These are phyloP conservation scores for Coemansia sp. DNA, from an alignment of 192 early-diverging fungal genomes.

Conservation along the genomic window DNA sequence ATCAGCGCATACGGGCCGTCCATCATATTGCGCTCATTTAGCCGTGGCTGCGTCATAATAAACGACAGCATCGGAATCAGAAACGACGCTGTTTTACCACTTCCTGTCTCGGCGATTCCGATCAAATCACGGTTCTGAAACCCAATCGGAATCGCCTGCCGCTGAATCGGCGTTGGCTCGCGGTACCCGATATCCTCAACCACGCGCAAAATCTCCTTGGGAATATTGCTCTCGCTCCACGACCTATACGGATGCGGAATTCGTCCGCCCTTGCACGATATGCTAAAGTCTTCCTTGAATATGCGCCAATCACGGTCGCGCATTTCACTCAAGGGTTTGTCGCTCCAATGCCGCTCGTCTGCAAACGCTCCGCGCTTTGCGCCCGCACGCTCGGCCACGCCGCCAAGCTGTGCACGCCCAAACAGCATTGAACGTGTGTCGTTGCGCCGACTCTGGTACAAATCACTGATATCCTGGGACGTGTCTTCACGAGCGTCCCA, in stretches of 20 bases:
- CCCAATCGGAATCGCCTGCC: constrained; percentile 95
- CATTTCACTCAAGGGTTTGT: constrained; percentile 90
- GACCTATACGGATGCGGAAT: constrained; percentile 87
- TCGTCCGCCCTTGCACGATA: constrained; percentile 87
- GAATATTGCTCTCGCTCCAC: constrained; percentile 84
- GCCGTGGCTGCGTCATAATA: constrained; percentile 76
- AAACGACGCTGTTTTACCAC: constrained; percentile 95
- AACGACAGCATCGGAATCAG: constrained; percentile 93
- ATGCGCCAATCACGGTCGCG: constrained; percentile 98
- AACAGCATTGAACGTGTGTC: constrained; percentile 59
- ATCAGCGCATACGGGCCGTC: constrained; percentile 93
- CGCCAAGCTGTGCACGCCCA: constrained; percentile 63
- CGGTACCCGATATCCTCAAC: constrained; percentile 86
- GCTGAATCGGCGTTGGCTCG: constrained; percentile 96
- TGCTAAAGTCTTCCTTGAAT: constrained; percentile 98
- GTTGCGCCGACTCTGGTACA: constrained; percentile 70
- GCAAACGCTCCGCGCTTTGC: constrained; percentile 41
- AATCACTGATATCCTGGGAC: constrained; percentile 85
- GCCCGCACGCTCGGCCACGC: neutral
- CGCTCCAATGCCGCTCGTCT: constrained; percentile 95
- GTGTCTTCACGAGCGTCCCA: constrained; percentile 97
- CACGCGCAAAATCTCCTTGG: constrained; percentile 65
- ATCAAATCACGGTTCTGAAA: constrained; percentile 88
- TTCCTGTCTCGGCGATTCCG: constrained; percentile 87
- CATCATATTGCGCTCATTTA: constrained; percentile 75